Evolutionary conservation across 2,329 filamentous ascomycete genomes (phyloP).

Genomic region (Nothomitra cinnamomea): DNA sequence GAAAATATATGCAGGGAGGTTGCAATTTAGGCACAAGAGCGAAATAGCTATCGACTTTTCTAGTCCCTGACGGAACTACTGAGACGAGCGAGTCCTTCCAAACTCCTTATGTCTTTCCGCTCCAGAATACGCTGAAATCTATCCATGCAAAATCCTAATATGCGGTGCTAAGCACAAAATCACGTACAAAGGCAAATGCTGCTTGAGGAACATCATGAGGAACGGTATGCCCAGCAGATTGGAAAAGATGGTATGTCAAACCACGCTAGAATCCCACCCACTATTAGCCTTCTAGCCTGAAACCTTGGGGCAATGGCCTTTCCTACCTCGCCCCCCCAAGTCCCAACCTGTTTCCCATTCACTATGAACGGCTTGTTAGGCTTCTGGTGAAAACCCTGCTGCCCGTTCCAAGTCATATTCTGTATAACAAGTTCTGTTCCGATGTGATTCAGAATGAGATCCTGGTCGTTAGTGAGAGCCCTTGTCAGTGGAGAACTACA

Average conservation of each 20-base stretch:
- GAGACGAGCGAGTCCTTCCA: no score
- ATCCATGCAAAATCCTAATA: constrained; percentile 7
- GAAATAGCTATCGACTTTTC: constrained; percentile 1
- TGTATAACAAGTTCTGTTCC: constrained; percentile 21
- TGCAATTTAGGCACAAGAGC: background rate
- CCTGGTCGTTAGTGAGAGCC: constrained; percentile 13
- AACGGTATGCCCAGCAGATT: constrained; percentile 8
- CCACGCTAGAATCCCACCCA: background rate
- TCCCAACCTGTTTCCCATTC: constrained; percentile 9
- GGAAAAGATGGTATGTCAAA: constrained; percentile 8
- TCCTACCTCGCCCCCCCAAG: constrained; percentile 4
- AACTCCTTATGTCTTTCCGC: no score
- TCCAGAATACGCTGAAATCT: constrained; percentile 9
- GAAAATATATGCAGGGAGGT: no score
- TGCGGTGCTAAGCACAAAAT: constrained; percentile 7
- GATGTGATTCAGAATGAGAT: constrained; percentile 23
- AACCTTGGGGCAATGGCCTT: background rate
- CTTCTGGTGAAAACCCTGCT: constrained; percentile 20
- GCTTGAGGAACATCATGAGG: constrained; percentile 8
- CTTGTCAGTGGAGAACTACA: no score
- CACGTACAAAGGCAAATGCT: constrained; percentile 8
- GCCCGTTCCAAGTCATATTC: constrained; percentile 25
- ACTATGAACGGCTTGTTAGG: constrained; percentile 15
- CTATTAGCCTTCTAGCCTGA: background rate
- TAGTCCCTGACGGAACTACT: no score